phyloP scores from a whole-genome alignment of 805 yeast genomes.

The Ascoidea asiatica region DNA sequence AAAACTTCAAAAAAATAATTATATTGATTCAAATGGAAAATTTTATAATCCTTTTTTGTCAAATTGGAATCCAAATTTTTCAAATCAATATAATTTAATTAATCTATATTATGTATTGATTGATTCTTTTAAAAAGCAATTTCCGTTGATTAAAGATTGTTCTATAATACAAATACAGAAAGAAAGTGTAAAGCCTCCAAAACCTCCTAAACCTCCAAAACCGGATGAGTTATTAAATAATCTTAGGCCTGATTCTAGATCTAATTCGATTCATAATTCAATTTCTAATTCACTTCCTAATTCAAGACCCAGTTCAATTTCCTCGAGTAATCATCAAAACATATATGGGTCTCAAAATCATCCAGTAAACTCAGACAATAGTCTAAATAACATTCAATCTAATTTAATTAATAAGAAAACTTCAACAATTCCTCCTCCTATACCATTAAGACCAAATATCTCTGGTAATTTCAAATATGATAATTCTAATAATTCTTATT shows the following conservation, averaged over 20 bases:
- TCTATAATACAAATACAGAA: too few relatives aligned
- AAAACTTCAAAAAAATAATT: slow-evolving; percentile 43
- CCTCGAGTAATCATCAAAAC: too few relatives aligned
- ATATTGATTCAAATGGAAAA: slow-evolving; percentile 58
- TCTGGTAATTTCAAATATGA: too few relatives aligned
- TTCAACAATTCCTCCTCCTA: background rate
- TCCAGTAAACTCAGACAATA: too few relatives aligned
- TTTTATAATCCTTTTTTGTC: slow-evolving; percentile 57
- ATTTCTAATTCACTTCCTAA: slow-evolving; percentile 1
- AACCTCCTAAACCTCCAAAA: slow-evolving; percentile 18
- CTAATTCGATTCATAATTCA: slow-evolving; percentile 5
- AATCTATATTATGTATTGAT: slow-evolving; percentile 20
- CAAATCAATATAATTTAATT: slow-evolving; percentile 15
- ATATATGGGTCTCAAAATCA: too few relatives aligned
- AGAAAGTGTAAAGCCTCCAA: too few relatives aligned
- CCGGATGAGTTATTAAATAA: slow-evolving; percentile 10
- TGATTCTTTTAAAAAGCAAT: slow-evolving; percentile 23
- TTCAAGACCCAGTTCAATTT: background rate
- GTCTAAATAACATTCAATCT: too few relatives aligned
- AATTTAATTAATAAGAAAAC: too few relatives aligned
- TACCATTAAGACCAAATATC: background rate
- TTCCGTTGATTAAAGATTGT: too few relatives aligned
- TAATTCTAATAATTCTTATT: background rate
- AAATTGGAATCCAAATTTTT: slow-evolving; percentile 32
- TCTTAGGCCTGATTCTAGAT: too few relatives aligned